Conservation (phyloP, 345 rosid genomes). For the Cardamine occulta region DNA sequence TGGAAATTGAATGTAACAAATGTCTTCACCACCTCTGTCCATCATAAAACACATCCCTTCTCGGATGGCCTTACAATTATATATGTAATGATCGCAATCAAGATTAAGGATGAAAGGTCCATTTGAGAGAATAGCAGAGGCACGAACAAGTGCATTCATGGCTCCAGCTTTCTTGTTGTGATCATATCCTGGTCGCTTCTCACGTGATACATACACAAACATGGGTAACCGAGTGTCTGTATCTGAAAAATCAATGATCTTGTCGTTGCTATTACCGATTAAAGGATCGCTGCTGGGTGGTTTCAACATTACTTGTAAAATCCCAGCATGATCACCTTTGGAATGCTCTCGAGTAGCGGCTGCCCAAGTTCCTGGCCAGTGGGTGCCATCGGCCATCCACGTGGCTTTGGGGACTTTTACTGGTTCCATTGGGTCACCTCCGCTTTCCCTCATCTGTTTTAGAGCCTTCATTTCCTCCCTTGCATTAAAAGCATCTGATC, state of each 20-base stretch:
- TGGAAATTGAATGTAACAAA: slow-evolving; percentile 94
- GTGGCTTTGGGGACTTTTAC: slow-evolving; percentile 77
- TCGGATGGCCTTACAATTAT: slow-evolving; percentile 82
- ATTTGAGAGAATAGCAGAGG: slow-evolving; percentile 87
- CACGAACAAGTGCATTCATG: slow-evolving; percentile 87
- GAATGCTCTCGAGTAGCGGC: slow-evolving; percentile 63
- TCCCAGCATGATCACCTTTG: slow-evolving; percentile 95
- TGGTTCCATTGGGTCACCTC: slow-evolving; percentile 71
- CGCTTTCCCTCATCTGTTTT: slow-evolving; percentile 80
- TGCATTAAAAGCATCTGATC: slow-evolving; percentile 95
- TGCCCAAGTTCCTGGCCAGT: slow-evolving; percentile 95
- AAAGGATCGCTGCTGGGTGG: slow-evolving; percentile 84
- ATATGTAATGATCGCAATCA: slow-evolving; percentile 95
- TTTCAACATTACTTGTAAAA: slow-evolving; percentile 89
- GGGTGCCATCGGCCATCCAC: slow-evolving; percentile 99
- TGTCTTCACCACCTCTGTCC: slow-evolving; percentile 90
- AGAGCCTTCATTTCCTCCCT: slow-evolving; percentile 93
- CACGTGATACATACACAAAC: slow-evolving; percentile 88
- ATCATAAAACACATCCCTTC: slow-evolving; percentile 99
- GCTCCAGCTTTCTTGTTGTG: slow-evolving; percentile 99
- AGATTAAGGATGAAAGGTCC: slow-evolving; percentile 94
- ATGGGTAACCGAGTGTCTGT: slow-evolving; percentile 85
- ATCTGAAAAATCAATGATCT: slow-evolving; percentile 73
- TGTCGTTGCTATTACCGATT: slow-evolving; percentile 63
- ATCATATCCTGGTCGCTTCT: slow-evolving; percentile 92